Evolutionary conservation across 1,284 basidiomycete genomes (phyloP).

Genomic region (Cryptococcus sp.): DNA sequence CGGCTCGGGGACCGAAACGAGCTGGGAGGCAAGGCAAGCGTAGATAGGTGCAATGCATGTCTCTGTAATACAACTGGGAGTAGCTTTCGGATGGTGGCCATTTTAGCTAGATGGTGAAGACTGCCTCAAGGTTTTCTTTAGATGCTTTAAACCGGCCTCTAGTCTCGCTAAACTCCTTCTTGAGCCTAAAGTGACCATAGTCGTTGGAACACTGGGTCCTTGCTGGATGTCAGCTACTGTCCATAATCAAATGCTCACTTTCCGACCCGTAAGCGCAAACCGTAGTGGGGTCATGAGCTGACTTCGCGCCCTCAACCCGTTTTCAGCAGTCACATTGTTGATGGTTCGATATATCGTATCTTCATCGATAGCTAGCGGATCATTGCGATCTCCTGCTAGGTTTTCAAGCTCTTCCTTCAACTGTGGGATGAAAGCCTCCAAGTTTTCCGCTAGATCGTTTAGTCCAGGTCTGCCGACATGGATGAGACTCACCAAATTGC

Average conservation of each 20-base stretch:
- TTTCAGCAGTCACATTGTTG: constrained; percentile 50
- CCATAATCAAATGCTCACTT: constrained; percentile 52
- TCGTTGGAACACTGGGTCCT: constrained; percentile 31
- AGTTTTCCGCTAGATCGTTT: constrained; percentile 14
- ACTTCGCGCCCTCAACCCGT: constrained; percentile 52
- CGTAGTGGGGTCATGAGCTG: constrained; percentile 66
- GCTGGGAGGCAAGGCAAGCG: not conserved
- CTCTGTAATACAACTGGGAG: not conserved
- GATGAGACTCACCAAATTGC: constrained; percentile 49
- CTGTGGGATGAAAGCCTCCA: constrained; percentile 10
- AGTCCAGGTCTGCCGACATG: not conserved
- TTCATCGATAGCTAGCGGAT: constrained; percentile 6
- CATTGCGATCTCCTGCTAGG: not conserved
- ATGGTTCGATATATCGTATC: constrained; percentile 49
- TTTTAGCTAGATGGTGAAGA: too few relatives aligned
- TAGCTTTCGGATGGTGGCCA: too few relatives aligned
- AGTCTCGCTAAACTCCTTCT: constrained; percentile 20
- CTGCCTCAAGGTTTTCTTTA: not conserved
- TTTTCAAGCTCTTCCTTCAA: constrained; percentile 3
- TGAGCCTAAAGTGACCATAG: constrained; percentile 29
- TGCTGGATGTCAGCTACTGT: constrained; percentile 8
- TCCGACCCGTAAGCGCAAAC: constrained; percentile 71
- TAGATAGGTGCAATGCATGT: not conserved
- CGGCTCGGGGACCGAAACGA: not conserved
- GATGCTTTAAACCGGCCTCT: constrained; percentile 15